phyloP scores from a whole-genome alignment of 2,329 filamentous ascomycete species.

The Knufia petricola region DNA sequence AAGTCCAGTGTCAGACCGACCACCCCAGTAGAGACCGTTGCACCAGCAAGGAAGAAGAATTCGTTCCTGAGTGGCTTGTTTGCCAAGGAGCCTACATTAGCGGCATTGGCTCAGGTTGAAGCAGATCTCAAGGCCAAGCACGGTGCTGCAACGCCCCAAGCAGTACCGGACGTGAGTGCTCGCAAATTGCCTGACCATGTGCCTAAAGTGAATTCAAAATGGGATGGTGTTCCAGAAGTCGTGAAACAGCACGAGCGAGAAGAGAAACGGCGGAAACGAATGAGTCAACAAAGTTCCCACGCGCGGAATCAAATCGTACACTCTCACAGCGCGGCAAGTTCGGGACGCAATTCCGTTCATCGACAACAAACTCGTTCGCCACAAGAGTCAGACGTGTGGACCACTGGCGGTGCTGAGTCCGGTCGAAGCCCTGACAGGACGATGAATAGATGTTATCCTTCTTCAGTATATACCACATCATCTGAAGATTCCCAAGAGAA shows the following conservation, averaged over 20 bases:
- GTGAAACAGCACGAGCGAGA: conserved; percentile 28
- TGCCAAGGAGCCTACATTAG: conserved; percentile 41
- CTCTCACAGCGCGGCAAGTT: conserved; percentile 3
- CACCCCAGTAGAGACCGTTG: not conserved
- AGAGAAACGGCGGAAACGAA: conserved; percentile 15
- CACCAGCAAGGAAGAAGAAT: conserved; percentile 26
- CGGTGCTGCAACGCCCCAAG: conserved; percentile 31
- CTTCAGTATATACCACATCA: not conserved
- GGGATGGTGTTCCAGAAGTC: conserved; percentile 41
- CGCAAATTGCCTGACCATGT: conserved; percentile 41
- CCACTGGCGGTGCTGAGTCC: not conserved
- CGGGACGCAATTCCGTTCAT: not conserved
- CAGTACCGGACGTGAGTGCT: conserved; percentile 31
- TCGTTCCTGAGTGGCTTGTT: conserved; percentile 37
- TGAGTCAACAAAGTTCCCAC: conserved; percentile 5
- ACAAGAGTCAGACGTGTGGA: conserved; percentile 3
- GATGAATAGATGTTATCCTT: not conserved
- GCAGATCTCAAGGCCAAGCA: conserved; percentile 28
- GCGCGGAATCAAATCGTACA: conserved; percentile 4
- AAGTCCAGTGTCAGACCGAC: not conserved
- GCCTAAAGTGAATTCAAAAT: conserved; percentile 46
- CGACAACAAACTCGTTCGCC: not conserved
- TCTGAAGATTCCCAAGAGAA: not conserved
- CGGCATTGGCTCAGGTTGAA: conserved; percentile 38
- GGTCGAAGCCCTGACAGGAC: not conserved